These are phyloP conservation scores for Lichtheimia hyalospora DNA, from an alignment of 371 early-diverging fungal species.

Conservation along the genomic window DNA sequence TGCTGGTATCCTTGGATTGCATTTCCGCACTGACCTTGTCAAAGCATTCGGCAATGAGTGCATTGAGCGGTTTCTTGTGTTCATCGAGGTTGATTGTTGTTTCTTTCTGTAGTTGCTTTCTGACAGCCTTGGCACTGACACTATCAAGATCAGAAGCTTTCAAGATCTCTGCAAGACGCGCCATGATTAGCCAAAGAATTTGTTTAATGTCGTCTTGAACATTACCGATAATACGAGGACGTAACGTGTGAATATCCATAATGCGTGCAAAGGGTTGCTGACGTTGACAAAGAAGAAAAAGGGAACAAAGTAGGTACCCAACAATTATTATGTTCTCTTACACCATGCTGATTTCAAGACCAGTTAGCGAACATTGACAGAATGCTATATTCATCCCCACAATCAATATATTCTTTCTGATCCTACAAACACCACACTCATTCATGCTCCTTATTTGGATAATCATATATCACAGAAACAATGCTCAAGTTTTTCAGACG, in stretches of 20 bases:
- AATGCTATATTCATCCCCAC: too few relatives aligned
- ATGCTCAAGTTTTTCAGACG: too few relatives aligned
- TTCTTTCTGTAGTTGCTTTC: constrained; percentile 42
- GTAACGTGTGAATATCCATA: constrained; percentile 13
- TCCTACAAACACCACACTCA: neutral
- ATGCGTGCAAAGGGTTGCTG: too few relatives aligned
- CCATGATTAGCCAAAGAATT: neutral
- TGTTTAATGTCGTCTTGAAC: neutral
- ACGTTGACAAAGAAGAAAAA: too few relatives aligned
- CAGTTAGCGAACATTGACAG: too few relatives aligned
- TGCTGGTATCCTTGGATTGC: neutral
- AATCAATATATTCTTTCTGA: too few relatives aligned
- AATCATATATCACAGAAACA: too few relatives aligned
- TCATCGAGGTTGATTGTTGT: constrained; percentile 25
- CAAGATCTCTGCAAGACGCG: constrained; percentile 34
- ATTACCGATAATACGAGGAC: constrained; percentile 13
- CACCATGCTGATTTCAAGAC: too few relatives aligned
- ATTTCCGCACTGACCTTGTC: constrained; percentile 15
- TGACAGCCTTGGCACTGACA: constrained; percentile 53
- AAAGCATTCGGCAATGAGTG: constrained; percentile 28
- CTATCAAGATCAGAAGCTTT: constrained; percentile 42
- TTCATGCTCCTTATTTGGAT: neutral
- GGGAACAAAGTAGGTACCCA: neutral
- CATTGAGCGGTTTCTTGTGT: constrained; percentile 38
- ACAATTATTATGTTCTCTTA: too few relatives aligned